Percentiles rank a stretch among this genome's conserved stretches.
These are phyloP conservation scores for Rhypophila decipiens DNA, from an alignment of 495 filamentous ascomycete species.

Conservation along the genomic window DNA sequence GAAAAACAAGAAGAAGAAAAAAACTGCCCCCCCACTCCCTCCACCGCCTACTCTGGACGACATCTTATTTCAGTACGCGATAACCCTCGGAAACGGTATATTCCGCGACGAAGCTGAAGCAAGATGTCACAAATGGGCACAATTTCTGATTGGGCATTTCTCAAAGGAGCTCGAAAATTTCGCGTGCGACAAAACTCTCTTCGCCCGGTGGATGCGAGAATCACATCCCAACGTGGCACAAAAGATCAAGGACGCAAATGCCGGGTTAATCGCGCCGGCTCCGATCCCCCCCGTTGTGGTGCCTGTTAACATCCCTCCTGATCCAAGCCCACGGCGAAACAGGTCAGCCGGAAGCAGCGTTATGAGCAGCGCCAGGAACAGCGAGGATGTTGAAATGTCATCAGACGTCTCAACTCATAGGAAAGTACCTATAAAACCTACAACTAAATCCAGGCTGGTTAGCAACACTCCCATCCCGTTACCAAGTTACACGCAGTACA, in stretches of 20 bases:
- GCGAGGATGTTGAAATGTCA: conserved; percentile 7
- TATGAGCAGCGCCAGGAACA: conserved; percentile 5
- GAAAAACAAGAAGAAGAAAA: conserved; percentile 20
- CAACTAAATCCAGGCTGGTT: conserved; percentile 4
- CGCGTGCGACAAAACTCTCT: conserved; percentile 30
- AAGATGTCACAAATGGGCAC: conserved; percentile 27
- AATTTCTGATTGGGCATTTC: conserved; percentile 38
- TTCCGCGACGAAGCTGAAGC: conserved; percentile 32
- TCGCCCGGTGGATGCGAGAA: conserved; percentile 28
- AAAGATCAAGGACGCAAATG: conserved; percentile 7
- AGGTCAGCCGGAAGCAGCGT: too few relatives aligned
- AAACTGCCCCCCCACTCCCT: neutral
- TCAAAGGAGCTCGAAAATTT: conserved; percentile 21
- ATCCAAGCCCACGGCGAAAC: too few relatives aligned
- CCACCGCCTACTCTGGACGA: conserved; percentile 20
- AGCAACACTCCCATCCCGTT: conserved; percentile 1
- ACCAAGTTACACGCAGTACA: neutral
- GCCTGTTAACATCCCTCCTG: too few relatives aligned
- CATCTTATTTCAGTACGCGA: conserved; percentile 37
- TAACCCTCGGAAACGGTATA: conserved; percentile 35
- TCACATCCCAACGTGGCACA: conserved; percentile 23
- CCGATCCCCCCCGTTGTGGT: neutral
- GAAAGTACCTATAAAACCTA: too few relatives aligned
- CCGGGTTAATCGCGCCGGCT: neutral
- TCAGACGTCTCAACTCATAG: conserved; percentile 3